Evolutionary conservation across 2,329 filamentous ascomycete genomes (phyloP).

Genomic region (Monosporascus sp.): DNA sequence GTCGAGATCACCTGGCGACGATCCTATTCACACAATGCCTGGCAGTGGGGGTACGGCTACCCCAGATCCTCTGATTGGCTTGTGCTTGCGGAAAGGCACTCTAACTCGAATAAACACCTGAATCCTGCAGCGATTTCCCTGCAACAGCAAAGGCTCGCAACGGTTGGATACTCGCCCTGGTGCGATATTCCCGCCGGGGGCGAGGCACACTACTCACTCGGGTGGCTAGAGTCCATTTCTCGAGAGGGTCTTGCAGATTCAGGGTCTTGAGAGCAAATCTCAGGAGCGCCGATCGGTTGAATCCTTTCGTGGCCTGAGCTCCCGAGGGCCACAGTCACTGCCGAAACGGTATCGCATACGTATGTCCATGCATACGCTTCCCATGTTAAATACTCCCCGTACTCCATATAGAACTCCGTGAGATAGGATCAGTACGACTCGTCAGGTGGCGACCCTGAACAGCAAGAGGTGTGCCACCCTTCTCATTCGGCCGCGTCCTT

Average conservation of each 20-base stretch:
- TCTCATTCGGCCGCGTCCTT: neutral
- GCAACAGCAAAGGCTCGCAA: neutral
- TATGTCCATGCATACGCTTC: neutral
- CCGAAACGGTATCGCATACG: neutral
- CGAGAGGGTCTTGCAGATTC: neutral
- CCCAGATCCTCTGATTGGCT: conserved; percentile 4
- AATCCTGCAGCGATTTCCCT: neutral
- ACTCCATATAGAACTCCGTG: conserved; percentile 8
- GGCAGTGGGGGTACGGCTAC: conserved; percentile 8
- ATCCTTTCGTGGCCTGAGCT: neutral
- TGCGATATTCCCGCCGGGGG: neutral
- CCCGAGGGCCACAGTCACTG: neutral
- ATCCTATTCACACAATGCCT: neutral
- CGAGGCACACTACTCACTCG: neutral
- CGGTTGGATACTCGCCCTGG: neutral
- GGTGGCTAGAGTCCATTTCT: neutral
- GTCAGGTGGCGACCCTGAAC: conserved; percentile 15
- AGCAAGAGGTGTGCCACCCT: conserved; percentile 13
- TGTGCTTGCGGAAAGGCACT: neutral
- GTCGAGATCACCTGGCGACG: conserved; percentile 7
- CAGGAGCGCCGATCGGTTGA: neutral
- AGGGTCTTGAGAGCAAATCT: neutral
- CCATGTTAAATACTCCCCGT: neutral
- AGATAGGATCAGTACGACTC: conserved; percentile 11
- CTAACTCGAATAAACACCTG: neutral